Conservation (phyloP, 2,329 filamentous ascomycete genomes). For the Curvularia verruculosa region DNA sequence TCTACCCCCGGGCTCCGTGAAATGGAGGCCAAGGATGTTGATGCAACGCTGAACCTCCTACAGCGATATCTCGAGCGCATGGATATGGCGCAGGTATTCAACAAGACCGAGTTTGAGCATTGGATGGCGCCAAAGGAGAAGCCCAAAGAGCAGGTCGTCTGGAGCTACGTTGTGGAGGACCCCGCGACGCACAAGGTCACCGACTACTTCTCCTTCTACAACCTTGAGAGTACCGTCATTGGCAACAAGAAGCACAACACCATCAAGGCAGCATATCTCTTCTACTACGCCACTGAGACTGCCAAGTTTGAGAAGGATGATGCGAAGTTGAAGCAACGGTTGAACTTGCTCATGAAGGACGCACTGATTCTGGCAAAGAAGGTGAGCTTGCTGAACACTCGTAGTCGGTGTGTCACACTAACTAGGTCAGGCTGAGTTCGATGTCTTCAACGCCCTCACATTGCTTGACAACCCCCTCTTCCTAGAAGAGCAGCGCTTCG, state of each 20-base stretch:
- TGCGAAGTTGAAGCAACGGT: slow-evolving; percentile 72
- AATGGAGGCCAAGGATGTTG: slow-evolving; percentile 80
- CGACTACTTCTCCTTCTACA: slow-evolving; percentile 97
- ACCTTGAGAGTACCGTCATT: slow-evolving; percentile 90
- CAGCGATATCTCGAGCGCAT: slow-evolving; percentile 79
- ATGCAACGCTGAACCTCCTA: slow-evolving; percentile 75
- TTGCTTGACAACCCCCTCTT: slow-evolving; percentile 94
- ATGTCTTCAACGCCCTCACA: slow-evolving; percentile 95
- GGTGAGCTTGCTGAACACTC: slow-evolving; percentile 46
- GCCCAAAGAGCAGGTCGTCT: slow-evolving; percentile 75
- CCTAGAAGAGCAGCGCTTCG: slow-evolving; percentile 92
- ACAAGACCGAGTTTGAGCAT: slow-evolving; percentile 80
- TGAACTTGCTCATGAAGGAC: slow-evolving; percentile 82
- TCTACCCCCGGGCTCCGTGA: slow-evolving; percentile 75
- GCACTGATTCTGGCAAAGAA: slow-evolving; percentile 86
- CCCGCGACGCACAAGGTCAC: slow-evolving; percentile 77
- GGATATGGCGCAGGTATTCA: slow-evolving; percentile 83
- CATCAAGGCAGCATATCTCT: slow-evolving; percentile 91
- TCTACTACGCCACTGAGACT: slow-evolving; percentile 90
- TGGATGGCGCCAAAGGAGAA: slow-evolving; percentile 76
- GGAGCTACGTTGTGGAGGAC: slow-evolving; percentile 87
- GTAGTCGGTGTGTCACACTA: background rate
- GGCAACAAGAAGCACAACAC: slow-evolving; percentile 76
- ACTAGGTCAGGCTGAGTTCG: slow-evolving; percentile 69
- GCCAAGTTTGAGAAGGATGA: slow-evolving; percentile 68